Percentiles rank a stretch among this genome's conserved stretches.
These are phyloP conservation scores for Aspergillus japonicus DNA, from an alignment of 2,329 filamentous ascomycete genomes.

Conservation along the genomic window DNA sequence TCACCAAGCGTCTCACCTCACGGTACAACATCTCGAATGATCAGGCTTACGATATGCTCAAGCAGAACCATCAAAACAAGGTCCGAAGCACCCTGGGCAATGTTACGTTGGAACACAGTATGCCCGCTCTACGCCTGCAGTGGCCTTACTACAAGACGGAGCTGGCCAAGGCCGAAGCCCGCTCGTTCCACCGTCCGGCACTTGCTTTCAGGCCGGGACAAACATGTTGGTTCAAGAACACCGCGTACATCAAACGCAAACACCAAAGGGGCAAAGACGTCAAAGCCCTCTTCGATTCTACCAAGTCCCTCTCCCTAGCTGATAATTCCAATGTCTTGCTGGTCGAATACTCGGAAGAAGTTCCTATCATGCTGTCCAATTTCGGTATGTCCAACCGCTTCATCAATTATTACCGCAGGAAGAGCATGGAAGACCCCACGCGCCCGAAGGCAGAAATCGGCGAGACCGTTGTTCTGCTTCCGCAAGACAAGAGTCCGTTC, in stretches of 20 bases:
- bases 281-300: constrained; percentile 73
- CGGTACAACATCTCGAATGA: constrained; percentile 97
- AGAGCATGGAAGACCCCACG: constrained; percentile 72
- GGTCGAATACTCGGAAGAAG: constrained; percentile 94
- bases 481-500: constrained; percentile 94
- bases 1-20: constrained; percentile 70
- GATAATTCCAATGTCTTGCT: constrained; percentile 88
- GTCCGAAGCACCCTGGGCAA: constrained; percentile 89
- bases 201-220: constrained; percentile 71
- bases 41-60: constrained; percentile 89
- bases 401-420: constrained; percentile 93
- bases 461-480: constrained; percentile 81
- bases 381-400: constrained; percentile 96
- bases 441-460: constrained; percentile 81
- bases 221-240: constrained; percentile 69
- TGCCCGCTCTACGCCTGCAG: constrained; percentile 85
- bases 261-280: constrained; percentile 75
- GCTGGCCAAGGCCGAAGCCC: constrained; percentile 66
- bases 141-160: constrained; percentile 96
- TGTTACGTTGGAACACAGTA: constrained; percentile 88
- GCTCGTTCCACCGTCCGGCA: constrained; percentile 81
- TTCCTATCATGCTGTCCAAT: constrained; percentile 86
- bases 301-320: constrained; percentile 78
- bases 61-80: constrained; percentile 96
- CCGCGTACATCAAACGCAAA: constrained; percentile 75